Evolutionary conservation across 768 basidiomycete species (phyloP).

Genomic region (Serendipita sp.): DNA sequence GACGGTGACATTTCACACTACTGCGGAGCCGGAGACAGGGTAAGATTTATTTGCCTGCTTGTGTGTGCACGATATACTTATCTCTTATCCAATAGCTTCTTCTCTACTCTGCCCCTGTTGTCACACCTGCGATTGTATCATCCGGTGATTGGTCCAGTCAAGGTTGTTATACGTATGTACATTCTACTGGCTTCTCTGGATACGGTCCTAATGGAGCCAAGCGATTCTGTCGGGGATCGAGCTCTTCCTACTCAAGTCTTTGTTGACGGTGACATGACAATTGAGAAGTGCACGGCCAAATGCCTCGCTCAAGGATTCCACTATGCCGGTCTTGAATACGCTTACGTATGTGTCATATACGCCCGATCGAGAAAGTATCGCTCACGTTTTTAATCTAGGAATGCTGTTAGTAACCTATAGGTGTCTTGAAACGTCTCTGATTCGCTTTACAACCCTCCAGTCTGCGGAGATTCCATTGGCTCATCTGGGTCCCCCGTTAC

Average conservation of each 20-base stretch:
- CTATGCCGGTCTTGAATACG: conserved; percentile 32
- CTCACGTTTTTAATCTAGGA: no score
- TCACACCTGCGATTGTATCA: background rate
- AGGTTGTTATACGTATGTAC: background rate
- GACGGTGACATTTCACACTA: background rate
- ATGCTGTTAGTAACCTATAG: background rate
- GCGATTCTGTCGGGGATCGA: background rate
- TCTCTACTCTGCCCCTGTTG: background rate
- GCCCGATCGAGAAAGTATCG: no score
- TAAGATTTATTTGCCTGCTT: background rate
- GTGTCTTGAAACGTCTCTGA: background rate
- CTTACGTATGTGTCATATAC: conserved; percentile 24
- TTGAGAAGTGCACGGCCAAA: conserved; percentile 33
- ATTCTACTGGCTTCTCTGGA: background rate
- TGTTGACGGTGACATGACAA: conserved; percentile 30
- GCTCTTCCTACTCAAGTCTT: background rate
- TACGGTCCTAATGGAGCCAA: background rate
- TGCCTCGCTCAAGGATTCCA: conserved; percentile 29
- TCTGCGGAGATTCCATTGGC: conserved; percentile 32
- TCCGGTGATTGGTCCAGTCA: background rate
- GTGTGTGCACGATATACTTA: background rate
- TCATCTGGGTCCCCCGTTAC: conserved; percentile 32
- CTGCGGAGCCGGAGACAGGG: background rate
- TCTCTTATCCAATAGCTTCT: background rate
- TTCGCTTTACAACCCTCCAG: conserved; percentile 18